These are phyloP conservation scores for Ambrosia hybrid DNA, from an alignment of 140 eudicot species.

Conservation along the genomic window DNA sequence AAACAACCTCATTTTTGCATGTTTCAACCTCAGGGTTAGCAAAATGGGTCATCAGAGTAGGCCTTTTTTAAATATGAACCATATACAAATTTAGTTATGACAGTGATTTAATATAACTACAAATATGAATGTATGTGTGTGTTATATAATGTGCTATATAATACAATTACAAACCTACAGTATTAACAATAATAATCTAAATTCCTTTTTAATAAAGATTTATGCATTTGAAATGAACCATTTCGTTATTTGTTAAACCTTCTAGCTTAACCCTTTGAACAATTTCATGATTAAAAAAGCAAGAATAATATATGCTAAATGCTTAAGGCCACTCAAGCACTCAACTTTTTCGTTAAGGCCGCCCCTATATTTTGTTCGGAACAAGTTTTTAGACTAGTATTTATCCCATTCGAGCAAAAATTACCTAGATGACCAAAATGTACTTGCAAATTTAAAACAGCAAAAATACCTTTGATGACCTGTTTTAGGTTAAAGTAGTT, in stretches of 20 bases:
- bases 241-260: background rate
- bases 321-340: too few relatives aligned
- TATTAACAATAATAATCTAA: background rate
- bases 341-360: background rate
- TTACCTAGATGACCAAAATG: background rate
- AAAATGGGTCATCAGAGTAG: too few relatives aligned
- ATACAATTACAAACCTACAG: constrained; percentile 2
- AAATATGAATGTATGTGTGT: background rate
- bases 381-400: background rate
- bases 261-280: constrained; percentile 4
- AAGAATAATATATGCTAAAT: constrained; percentile 1
- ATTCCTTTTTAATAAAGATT: background rate
- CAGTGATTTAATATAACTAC: background rate
- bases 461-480: background rate
- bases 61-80: background rate
- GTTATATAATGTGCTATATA: background rate
- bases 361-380: background rate
- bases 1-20: constrained; percentile 11
- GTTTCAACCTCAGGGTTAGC: too few relatives aligned
- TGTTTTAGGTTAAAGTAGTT: constrained; percentile 1
- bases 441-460: background rate
- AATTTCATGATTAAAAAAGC: background rate
- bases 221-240: background rate
- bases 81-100: background rate
- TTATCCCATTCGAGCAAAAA: background rate